These are phyloP conservation scores for Boletus vermiculosoides DNA, from an alignment of 768 basidiomycete species.

Conservation along the genomic window DNA sequence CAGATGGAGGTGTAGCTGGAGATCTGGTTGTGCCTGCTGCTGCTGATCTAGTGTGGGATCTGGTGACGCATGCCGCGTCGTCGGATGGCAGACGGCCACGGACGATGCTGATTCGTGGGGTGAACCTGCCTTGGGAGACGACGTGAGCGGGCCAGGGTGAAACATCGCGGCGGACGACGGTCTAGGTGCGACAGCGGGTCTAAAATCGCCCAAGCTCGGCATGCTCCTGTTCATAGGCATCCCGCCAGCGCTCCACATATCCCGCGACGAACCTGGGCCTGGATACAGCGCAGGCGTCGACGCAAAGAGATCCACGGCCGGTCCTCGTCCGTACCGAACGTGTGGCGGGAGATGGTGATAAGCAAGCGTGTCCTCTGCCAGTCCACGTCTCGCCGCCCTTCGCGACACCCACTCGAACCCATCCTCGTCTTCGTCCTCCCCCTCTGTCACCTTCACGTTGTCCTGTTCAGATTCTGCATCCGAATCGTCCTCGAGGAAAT, in stretches of 20 bases:
- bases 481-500: constrained; percentile 80
- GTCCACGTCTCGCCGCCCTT: constrained; percentile 53
- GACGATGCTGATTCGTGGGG: constrained; percentile 13
- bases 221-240: constrained; percentile 30
- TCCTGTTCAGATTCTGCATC: constrained; percentile 35
- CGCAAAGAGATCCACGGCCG: constrained; percentile 56
- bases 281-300: constrained; percentile 48
- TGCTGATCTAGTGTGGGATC: constrained; percentile 24
- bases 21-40: constrained; percentile 47
- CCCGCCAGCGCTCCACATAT: constrained; percentile 41
- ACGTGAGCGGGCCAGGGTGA: constrained; percentile 36
- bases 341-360: constrained; percentile 75
- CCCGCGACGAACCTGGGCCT: constrained; percentile 33
- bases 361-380: constrained; percentile 50
- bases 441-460: constrained; percentile 47
- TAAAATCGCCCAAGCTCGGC: constrained; percentile 40
- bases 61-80: constrained; percentile 12
- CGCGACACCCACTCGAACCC: constrained; percentile 82
- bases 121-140: constrained; percentile 24
- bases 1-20: constrained; percentile 87
- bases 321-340: constrained; percentile 60
- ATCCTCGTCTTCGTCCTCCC: constrained; percentile 73
- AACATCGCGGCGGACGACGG: constrained; percentile 18
- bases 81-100: constrained; percentile 15
- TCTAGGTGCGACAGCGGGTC: constrained; percentile 31